phyloP scores from a whole-genome alignment of 176 grass and related monocot species.

The Hyparrhenia diplandra region DNA sequence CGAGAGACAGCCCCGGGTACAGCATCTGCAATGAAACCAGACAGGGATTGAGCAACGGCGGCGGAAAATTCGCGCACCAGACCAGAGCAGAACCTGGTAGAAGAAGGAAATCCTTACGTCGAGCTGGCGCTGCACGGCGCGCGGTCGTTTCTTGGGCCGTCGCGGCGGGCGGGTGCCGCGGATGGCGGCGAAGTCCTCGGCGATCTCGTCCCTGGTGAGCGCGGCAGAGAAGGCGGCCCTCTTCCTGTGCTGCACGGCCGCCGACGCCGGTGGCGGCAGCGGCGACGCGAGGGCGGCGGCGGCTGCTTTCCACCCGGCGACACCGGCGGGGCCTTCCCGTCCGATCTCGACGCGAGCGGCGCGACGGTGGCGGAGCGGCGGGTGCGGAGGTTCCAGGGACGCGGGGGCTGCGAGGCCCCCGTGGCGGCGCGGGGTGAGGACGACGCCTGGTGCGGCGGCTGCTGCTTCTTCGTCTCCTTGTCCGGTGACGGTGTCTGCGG shows the following conservation, averaged over 20 bases:
- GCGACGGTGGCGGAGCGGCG: conserved; percentile 10
- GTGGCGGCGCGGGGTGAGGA: not conserved
- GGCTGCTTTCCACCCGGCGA: not conserved
- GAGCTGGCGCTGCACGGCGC: conserved; percentile 18
- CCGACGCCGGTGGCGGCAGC: not conserved
- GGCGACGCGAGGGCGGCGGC: not conserved
- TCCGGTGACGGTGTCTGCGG: conserved; percentile 14
- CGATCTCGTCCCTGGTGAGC: conserved; percentile 43
- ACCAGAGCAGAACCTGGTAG: too few species aligned
- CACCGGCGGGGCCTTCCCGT: not conserved
- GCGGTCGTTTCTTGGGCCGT: conserved; percentile 44
- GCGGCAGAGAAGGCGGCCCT: conserved; percentile 33
- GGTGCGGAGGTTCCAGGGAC: conserved; percentile 29
- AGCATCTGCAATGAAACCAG: too few species aligned
- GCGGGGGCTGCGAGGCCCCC: not conserved
- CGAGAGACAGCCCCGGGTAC: conserved; percentile 29
- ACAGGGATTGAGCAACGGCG: too few species aligned
- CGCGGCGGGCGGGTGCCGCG: conserved; percentile 33
- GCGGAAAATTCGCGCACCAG: too few species aligned
- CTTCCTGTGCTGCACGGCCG: not conserved
- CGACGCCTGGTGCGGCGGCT: not conserved
- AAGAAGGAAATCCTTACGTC: too few species aligned
- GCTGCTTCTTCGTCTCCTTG: conserved; percentile 28
- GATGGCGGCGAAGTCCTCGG: conserved; percentile 38
- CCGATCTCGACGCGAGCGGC: not conserved